Percentiles rank a stretch among this genome's conserved stretches.
Conservation (phyloP, 2,329 filamentous ascomycete species). For the Sphaceloma murrayae region DNA sequence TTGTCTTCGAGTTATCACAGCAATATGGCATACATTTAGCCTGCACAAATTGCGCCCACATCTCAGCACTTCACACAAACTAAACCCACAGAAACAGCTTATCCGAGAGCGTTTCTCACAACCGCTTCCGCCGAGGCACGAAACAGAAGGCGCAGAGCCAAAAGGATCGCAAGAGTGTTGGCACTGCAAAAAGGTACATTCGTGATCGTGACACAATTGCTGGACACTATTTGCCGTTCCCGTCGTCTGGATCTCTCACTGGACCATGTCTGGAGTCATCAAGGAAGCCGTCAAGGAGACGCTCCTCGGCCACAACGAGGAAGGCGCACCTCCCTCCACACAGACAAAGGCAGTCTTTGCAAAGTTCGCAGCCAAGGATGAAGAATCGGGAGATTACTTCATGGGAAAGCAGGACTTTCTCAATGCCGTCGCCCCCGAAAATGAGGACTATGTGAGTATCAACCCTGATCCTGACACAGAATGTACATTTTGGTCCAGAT, state of each 20-base stretch:
- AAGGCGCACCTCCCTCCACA: conserved; percentile 55
- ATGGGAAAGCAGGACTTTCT: conserved; percentile 85
- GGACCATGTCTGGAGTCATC: conserved; percentile 40
- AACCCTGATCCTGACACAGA: not conserved
- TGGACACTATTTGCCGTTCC: not conserved
- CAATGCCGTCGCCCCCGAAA: conserved; percentile 72
- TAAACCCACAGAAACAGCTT: not conserved
- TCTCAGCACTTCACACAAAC: not conserved
- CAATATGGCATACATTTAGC: not conserved
- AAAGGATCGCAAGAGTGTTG: not conserved
- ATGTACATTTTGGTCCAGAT: conserved; percentile 3
- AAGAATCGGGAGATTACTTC: conserved; percentile 63
- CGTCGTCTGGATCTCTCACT: conserved; percentile 2
- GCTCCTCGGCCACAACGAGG: conserved; percentile 52
- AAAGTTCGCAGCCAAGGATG: conserved; percentile 65
- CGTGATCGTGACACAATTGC: not conserved
- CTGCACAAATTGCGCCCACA: not conserved
- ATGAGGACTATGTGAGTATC: conserved; percentile 71
- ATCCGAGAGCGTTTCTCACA: not conserved
- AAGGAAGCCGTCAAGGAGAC: conserved; percentile 57
- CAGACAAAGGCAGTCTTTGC: conserved; percentile 69
- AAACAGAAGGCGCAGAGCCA: not conserved
- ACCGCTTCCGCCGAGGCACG: conserved; percentile 10
- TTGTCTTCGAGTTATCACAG: not conserved
- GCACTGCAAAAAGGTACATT: not conserved